Evolutionary conservation across 1,284 basidiomycete species (phyloP), one percentile per base, ranked within the genome.

Genomic region (Papiliotrema laurentii): DNA sequence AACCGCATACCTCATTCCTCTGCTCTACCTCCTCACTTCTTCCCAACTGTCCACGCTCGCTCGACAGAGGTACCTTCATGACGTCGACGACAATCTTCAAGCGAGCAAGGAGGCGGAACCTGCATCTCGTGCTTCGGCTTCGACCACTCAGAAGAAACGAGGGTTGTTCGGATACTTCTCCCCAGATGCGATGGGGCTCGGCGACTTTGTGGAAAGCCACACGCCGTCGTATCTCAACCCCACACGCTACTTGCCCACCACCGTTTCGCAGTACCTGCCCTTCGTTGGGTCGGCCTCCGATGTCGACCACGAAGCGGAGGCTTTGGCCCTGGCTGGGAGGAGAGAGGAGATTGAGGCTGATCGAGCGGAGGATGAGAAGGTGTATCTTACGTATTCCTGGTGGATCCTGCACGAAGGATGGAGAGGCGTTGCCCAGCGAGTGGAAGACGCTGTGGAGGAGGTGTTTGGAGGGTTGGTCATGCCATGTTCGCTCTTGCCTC

Each of bases 391-490:
- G 5, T 72, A 70, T 54, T 70, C 67, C 30, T 74, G 72, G 72
- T 73, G 71, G 71, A 53, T 73, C 5, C 52, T 74, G 26, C 64
- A 74, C 54, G 66, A 70, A 44, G 72, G 72, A 1, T 74, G 72
- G 72, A 62, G 59, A 33, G 55, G 50, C 18, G 43, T 74, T 14
- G 61, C 61, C 0, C 50, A 45, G 4, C 52, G 65, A 22, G 68
- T 72, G 1, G 66, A 69, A 30, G 25, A 33, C 1, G 66, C 60
- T 25, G 71, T 73, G 11, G 55, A 61, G 28, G 54, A 59, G 39
- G 66, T 71, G 9, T 71, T 71, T 49, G 68, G 66, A 37, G 47
- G 49, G 68, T 68, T 34, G 54, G 63, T 54, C 9, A n/a, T n/a
- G 19, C 16, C 13, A n/a, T n/a, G 18, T 21, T 22, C 6, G 35